phyloP scores from a whole-genome alignment of 192 early-diverging fungal species.

The Allomyces arbusculus region DNA sequence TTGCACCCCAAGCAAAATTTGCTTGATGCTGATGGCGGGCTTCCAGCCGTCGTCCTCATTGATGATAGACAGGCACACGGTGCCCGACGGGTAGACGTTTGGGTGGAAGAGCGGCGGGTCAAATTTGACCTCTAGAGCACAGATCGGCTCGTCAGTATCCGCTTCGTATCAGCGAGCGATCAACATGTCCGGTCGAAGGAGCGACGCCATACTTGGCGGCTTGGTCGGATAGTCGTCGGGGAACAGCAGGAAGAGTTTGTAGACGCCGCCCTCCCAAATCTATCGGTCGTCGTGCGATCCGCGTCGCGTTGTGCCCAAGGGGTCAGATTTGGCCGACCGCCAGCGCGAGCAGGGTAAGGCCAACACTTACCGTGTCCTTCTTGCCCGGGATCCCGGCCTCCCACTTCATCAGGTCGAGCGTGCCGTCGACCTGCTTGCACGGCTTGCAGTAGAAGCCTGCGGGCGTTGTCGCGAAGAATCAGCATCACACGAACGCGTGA shows the following conservation, averaged over 20 bases:
- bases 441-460: conserved; percentile 82
- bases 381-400: conserved; percentile 53
- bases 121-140: conserved; percentile 30
- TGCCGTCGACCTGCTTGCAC: conserved; percentile 55
- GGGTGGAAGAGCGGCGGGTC: conserved; percentile 69
- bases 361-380: conserved; percentile 3
- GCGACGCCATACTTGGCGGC: conserved; percentile 33
- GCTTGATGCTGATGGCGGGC: conserved; percentile 87
- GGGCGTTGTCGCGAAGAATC: neutral
- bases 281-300: conserved; percentile 6
- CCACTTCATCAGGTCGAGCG: conserved; percentile 74
- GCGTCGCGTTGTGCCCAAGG: no score
- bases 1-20: conserved; percentile 86
- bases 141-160: no score
- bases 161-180: no score
- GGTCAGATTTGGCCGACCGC: conserved; percentile 6
- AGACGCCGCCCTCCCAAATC: conserved; percentile 72
- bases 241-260: conserved; percentile 61
- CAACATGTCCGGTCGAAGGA: no score
- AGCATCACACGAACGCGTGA: conserved; percentile 12
- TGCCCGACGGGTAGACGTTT: conserved; percentile 93
- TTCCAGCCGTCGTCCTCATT: conserved; percentile 92
- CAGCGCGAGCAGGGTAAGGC: conserved; percentile 1
- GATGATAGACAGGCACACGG: conserved; percentile 89
- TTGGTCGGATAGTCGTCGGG: conserved; percentile 76